Conservation (phyloP, 2,329 filamentous ascomycete species). For the Ambrosiella cleistominuta region DNA sequence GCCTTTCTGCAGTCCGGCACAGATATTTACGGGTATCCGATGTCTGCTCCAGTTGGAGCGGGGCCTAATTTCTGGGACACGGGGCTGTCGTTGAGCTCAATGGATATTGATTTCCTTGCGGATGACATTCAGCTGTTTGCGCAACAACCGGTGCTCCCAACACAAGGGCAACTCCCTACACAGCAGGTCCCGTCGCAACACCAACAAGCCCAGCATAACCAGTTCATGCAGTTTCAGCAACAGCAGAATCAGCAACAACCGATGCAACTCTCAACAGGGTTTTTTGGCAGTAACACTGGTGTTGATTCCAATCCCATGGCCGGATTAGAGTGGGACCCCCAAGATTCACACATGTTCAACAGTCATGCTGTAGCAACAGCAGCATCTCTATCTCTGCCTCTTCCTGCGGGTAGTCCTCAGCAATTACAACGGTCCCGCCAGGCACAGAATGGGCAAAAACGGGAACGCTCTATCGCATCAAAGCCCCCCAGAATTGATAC, state of each 20-base stretch:
- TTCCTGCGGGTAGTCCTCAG: conserved; percentile 10
- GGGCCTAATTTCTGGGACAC: conserved; percentile 41
- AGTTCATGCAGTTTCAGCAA: conserved; percentile 13
- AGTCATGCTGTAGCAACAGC: conserved; percentile 8
- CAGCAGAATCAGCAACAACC: conserved; percentile 5
- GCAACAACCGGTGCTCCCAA: conserved; percentile 16
- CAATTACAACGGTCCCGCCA: conserved; percentile 14
- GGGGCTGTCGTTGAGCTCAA: conserved; percentile 23
- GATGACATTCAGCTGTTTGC: conserved; percentile 28
- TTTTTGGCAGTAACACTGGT: neutral
- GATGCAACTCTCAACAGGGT: conserved; percentile 7
- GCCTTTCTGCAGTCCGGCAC: conserved; percentile 28
- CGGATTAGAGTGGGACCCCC: conserved; percentile 4
- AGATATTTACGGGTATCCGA: conserved; percentile 42
- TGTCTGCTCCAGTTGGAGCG: conserved; percentile 37
- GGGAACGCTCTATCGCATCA: conserved; percentile 9
- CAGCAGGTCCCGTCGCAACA: conserved; percentile 14
- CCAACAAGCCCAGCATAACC: conserved; percentile 15
- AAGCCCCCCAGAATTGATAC: conserved; percentile 3
- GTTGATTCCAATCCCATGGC: neutral
- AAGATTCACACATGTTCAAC: conserved; percentile 10
- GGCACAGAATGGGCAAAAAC: neutral
- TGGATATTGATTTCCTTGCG: conserved; percentile 41
- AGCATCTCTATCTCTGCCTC: conserved; percentile 5
- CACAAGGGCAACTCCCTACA: conserved; percentile 16